Conservation (phyloP, 768 basidiomycete genomes). For the Porphyrellus cyaneotinctus region DNA sequence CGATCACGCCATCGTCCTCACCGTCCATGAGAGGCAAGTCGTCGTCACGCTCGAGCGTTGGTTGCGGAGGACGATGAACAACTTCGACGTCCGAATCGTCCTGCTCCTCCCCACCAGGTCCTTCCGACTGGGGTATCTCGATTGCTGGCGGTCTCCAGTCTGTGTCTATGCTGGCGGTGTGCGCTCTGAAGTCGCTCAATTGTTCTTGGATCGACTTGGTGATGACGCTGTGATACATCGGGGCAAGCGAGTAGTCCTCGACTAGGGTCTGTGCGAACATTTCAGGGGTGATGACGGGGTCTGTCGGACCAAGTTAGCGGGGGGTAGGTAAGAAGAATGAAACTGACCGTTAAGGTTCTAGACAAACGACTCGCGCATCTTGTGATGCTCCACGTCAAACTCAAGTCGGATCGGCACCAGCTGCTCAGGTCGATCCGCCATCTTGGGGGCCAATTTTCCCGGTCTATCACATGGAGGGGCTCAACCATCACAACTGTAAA, state of each 20-base stretch:
- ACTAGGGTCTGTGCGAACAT: conserved; percentile 85
- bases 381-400: conserved; percentile 91
- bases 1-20: conserved; percentile 21
- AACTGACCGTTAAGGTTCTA: conserved; percentile 93
- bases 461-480: conserved; percentile 41
- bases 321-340: neutral
- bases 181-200: conserved; percentile 72
- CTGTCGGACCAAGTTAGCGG: conserved; percentile 36
- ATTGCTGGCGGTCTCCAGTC: conserved; percentile 30
- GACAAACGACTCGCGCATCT: conserved; percentile 93
- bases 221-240: conserved; percentile 62
- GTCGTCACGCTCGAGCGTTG: conserved; percentile 18
- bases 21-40: conserved; percentile 18
- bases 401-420: conserved; percentile 96
- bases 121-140: conserved; percentile 25
- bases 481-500: neutral
- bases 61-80: conserved; percentile 12
- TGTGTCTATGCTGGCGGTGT: conserved; percentile 53
- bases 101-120: conserved; percentile 22
- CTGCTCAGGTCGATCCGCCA: conserved; percentile 65
- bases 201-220: conserved; percentile 86
- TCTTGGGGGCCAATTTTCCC: conserved; percentile 49
- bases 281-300: conserved; percentile 86
- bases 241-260: conserved; percentile 81
- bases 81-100: conserved; percentile 29